Percentiles rank a stretch among this genome's conserved stretches.
Evolutionary conservation across 1,284 basidiomycete species (phyloP).

Genomic region (Ustilago curta): DNA sequence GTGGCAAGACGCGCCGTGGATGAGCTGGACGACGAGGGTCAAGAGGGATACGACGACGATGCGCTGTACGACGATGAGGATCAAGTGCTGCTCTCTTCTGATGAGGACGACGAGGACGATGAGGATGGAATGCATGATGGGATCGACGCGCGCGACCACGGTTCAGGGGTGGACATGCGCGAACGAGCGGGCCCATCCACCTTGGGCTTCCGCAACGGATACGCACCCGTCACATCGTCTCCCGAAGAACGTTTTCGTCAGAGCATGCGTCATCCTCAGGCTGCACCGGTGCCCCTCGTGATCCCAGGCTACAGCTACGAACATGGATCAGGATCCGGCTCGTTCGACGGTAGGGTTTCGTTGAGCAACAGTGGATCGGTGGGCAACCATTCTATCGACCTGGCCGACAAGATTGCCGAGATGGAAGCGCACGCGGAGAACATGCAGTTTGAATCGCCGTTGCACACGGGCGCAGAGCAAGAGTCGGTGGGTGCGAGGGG

Average conservation of each 20-base stretch:
- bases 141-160: slow-evolving; percentile 14
- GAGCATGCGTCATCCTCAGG: slow-evolving; percentile 45
- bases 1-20: slow-evolving; percentile 84
- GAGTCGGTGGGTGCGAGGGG: background rate
- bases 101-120: slow-evolving; percentile 21
- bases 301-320: slow-evolving; percentile 22
- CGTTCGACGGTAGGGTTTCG: slow-evolving; percentile 32
- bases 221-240: slow-evolving; percentile 43
- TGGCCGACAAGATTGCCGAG: slow-evolving; percentile 56
- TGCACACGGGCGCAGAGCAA: slow-evolving; percentile 16
- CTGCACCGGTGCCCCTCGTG: slow-evolving; percentile 23
- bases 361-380: slow-evolving; percentile 34
- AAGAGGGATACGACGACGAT: slow-evolving; percentile 34
- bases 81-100: slow-evolving; percentile 33
- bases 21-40: slow-evolving; percentile 73
- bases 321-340: slow-evolving; percentile 27
- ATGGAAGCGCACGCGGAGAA: slow-evolving; percentile 57
- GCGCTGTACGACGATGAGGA: slow-evolving; percentile 31
- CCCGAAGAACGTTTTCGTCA: slow-evolving; percentile 47
- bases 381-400: slow-evolving; percentile 39
- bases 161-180: slow-evolving; percentile 43
- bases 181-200: slow-evolving; percentile 48
- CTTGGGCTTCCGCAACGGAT: slow-evolving; percentile 49
- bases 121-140: slow-evolving; percentile 14
- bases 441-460: slow-evolving; percentile 41